Evolutionary conservation across 495 filamentous ascomycete genomes (phyloP).

Genomic region (Penicillium canescens): DNA sequence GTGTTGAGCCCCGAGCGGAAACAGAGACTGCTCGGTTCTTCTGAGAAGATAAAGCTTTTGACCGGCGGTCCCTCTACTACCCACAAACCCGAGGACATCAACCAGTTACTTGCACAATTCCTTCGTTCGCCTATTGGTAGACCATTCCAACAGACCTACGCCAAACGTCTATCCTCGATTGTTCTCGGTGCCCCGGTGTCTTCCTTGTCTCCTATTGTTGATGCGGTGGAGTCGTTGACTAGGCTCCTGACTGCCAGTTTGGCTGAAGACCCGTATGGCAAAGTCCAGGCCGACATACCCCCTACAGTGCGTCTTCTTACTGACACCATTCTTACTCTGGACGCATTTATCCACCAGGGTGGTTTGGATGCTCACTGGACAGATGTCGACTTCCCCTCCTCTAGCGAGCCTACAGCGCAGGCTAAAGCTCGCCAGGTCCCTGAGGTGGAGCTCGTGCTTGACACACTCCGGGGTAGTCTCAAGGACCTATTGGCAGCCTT

Average conservation of each 20-base stretch:
- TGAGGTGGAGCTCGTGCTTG: slow-evolving; percentile 64
- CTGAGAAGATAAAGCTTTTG: slow-evolving; percentile 41
- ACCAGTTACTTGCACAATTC: slow-evolving; percentile 37
- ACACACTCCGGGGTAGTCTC: slow-evolving; percentile 59
- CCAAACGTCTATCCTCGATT: slow-evolving; percentile 56
- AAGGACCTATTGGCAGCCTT: slow-evolving; percentile 64
- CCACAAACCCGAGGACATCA: slow-evolving; percentile 36
- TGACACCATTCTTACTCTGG: slow-evolving; percentile 63
- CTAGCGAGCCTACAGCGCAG: slow-evolving; percentile 42
- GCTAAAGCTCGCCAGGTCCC: slow-evolving; percentile 41
- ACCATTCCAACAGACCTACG: slow-evolving; percentile 71
- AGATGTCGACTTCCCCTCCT: slow-evolving; percentile 59
- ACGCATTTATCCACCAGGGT: slow-evolving; percentile 57
- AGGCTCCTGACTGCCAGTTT: slow-evolving; percentile 70
- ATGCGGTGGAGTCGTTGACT: slow-evolving; percentile 69
- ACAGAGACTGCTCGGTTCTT: slow-evolving; percentile 35
- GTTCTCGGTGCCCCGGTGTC: slow-evolving; percentile 71
- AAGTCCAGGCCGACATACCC: slow-evolving; percentile 77
- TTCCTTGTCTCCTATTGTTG: slow-evolving; percentile 61
- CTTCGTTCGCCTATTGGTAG: slow-evolving; percentile 58
- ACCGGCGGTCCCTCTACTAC: slow-evolving; percentile 31
- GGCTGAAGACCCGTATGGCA: slow-evolving; percentile 82
- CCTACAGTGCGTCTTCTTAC: slow-evolving; percentile 71
- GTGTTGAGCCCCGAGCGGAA: slow-evolving; percentile 46
- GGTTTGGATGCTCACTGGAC: slow-evolving; percentile 76